Evolutionary conservation across 2,329 filamentous ascomycete species (phyloP).

Genomic region (Scytalidium sp.): DNA sequence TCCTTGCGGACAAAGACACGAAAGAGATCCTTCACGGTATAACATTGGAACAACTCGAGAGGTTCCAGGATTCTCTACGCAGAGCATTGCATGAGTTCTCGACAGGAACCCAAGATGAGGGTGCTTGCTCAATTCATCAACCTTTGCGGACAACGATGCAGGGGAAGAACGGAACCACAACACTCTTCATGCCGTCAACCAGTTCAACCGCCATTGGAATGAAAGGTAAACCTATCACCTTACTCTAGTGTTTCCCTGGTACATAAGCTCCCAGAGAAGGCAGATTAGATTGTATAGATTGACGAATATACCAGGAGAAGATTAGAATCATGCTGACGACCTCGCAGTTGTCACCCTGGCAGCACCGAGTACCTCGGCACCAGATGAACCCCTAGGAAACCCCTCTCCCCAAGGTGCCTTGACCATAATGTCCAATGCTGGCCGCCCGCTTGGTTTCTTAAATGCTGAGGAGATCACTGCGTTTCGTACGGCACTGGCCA

Average conservation of each 20-base stretch:
- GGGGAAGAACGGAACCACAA: constrained; percentile 52
- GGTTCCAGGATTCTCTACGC: constrained; percentile 46
- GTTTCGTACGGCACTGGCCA: constrained; percentile 75
- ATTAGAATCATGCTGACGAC: constrained; percentile 3
- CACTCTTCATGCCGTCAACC: constrained; percentile 72
- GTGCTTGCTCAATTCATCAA: constrained; percentile 45
- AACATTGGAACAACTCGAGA: constrained; percentile 48
- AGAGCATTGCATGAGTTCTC: constrained; percentile 60
- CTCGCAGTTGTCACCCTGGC: constrained; percentile 61
- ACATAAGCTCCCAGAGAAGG: background rate
- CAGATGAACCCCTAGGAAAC: constrained; percentile 33
- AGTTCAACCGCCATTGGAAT: constrained; percentile 62
- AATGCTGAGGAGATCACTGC: constrained; percentile 74
- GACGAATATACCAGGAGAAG: background rate
- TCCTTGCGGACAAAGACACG: constrained; percentile 58
- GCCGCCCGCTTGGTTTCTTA: constrained; percentile 63
- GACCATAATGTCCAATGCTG: constrained; percentile 63
- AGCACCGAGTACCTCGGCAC: constrained; percentile 16
- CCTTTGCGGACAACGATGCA: constrained; percentile 49
- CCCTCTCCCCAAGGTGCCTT: constrained; percentile 55
- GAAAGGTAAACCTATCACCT: constrained; percentile 49
- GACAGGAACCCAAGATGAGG: constrained; percentile 43
- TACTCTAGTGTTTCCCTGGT: background rate
- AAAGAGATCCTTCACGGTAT: constrained; percentile 51
- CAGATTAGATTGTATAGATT: background rate